Conservation (phyloP, 441 rosid genomes). For the Adansonia rubrostipa region DNA sequence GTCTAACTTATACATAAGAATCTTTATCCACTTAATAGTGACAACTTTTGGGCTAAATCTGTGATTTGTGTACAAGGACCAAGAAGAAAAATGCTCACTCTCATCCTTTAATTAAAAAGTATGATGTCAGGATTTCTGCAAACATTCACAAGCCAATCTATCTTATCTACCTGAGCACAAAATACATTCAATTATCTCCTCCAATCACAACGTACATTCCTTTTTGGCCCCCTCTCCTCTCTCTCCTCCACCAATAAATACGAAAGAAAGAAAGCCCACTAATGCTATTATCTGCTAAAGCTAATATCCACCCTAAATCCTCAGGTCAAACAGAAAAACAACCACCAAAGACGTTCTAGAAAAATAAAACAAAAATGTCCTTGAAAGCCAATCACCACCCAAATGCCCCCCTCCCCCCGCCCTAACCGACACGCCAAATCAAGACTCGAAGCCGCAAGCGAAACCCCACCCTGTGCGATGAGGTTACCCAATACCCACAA, state of each 20-base stretch:
- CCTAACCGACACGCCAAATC: not conserved
- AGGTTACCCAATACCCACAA: not conserved
- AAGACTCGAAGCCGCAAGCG: slow-evolving; percentile 1
- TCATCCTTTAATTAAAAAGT: no score
- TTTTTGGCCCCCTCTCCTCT: not conserved
- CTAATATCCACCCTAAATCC: not conserved
- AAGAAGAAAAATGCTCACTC: no score
- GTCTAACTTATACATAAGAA: no score
- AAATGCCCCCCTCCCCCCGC: not conserved
- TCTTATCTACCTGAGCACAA: not conserved
- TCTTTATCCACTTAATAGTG: no score
- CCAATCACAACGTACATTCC: not conserved
- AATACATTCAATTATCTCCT: not conserved
- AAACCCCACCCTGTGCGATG: slow-evolving; percentile 25
- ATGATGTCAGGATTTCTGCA: not conserved
- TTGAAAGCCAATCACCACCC: slow-evolving; percentile 13
- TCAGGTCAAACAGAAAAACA: not conserved
- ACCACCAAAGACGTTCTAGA: not conserved
- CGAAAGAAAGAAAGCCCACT: not conserved
- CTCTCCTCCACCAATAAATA: not conserved
- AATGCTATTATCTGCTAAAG: not conserved
- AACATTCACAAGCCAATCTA: not conserved
- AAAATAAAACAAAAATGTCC: not conserved
- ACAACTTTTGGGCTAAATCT: no score
- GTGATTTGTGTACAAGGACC: no score